Percentiles rank a stretch among this genome's conserved stretches.
These are phyloP conservation scores for Lupinus albus DNA, from an alignment of 306 rosid genomes.

Conservation along the genomic window DNA sequence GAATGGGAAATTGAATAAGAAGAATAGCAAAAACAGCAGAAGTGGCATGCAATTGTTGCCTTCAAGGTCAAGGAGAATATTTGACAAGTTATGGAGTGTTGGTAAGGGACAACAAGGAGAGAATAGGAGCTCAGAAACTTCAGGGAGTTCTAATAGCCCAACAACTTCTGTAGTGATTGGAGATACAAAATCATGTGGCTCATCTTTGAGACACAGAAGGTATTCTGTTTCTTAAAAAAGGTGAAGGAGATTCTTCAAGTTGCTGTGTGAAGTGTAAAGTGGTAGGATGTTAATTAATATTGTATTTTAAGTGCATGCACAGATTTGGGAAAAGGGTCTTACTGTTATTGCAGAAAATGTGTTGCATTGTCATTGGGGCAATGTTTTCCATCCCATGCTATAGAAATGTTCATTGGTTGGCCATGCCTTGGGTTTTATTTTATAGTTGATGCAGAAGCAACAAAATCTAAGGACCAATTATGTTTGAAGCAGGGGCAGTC, in stretches of 20 bases:
- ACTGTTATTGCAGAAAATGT: slow-evolving; percentile 42
- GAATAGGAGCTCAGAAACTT: slow-evolving; percentile 81
- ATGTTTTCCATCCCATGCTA: no score
- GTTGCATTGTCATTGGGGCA: not conserved
- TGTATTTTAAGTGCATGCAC: slow-evolving; percentile 38
- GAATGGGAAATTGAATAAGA: slow-evolving; percentile 63
- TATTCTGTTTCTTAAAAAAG: slow-evolving; percentile 74
- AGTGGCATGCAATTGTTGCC: slow-evolving; percentile 82
- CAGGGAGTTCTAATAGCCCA: slow-evolving; percentile 93
- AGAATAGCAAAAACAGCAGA: slow-evolving; percentile 74
- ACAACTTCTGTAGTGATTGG: slow-evolving; percentile 75
- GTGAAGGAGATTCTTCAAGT: slow-evolving; percentile 34
- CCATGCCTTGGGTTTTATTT: no score
- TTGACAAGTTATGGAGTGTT: slow-evolving; percentile 75
- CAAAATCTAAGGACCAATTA: no score
- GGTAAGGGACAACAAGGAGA: slow-evolving; percentile 78
- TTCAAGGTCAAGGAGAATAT: slow-evolving; percentile 86
- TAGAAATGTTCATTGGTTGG: no score
- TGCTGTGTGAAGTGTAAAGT: slow-evolving; percentile 59
- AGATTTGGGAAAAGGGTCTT: slow-evolving; percentile 36
- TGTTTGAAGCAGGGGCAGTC: no score
- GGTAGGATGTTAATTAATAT: slow-evolving; percentile 47
- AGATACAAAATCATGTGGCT: slow-evolving; percentile 70
- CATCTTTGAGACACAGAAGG: slow-evolving; percentile 83
- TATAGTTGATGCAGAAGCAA: no score